A percentile compares a stretch with the other conserved stretches of the same genome.
Conservation (phyloP, 495 filamentous ascomycete genomes). For the Penicillium paradoxum region DNA sequence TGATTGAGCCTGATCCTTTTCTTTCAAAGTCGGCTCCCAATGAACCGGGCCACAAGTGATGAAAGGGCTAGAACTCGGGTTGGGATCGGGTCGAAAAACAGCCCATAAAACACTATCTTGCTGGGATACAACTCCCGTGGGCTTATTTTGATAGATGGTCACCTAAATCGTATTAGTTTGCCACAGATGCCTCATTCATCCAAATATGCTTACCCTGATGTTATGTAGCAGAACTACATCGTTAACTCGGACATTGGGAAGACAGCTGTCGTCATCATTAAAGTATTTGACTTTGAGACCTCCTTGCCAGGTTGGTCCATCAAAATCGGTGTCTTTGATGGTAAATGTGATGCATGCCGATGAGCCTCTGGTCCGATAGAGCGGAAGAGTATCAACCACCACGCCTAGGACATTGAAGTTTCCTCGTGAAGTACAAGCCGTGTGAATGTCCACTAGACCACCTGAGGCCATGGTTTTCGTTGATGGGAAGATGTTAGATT, state of each 20-base stretch:
- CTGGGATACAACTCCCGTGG: constrained; percentile 29
- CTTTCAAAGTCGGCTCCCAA: constrained; percentile 24
- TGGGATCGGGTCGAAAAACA: constrained; percentile 31
- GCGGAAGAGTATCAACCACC: constrained; percentile 39
- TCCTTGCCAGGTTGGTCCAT: constrained; percentile 27
- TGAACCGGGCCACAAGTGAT: constrained; percentile 30
- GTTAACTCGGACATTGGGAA: constrained; percentile 37
- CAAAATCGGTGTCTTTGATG: constrained; percentile 40
- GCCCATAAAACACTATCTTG: constrained; percentile 30
- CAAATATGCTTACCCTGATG: constrained; percentile 30
- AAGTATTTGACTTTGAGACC: constrained; percentile 51
- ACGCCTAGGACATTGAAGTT: constrained; percentile 43
- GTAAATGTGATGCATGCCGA: constrained; percentile 46
- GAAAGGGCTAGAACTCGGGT: constrained; percentile 17
- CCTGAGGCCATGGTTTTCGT: constrained; percentile 19
- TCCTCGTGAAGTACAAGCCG: constrained; percentile 27
- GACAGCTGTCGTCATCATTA: constrained; percentile 27
- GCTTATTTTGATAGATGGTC: constrained; percentile 14
- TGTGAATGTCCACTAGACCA: constrained; percentile 31
- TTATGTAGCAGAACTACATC: constrained; percentile 47
- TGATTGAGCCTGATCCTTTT: constrained; percentile 24
- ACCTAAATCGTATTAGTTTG: constrained; percentile 22
- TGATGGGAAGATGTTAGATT: neutral
- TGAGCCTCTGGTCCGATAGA: constrained; percentile 25
- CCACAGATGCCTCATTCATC: neutral